Conservation (phyloP, 164 flowering plant species). For the Saururus chinensis region DNA sequence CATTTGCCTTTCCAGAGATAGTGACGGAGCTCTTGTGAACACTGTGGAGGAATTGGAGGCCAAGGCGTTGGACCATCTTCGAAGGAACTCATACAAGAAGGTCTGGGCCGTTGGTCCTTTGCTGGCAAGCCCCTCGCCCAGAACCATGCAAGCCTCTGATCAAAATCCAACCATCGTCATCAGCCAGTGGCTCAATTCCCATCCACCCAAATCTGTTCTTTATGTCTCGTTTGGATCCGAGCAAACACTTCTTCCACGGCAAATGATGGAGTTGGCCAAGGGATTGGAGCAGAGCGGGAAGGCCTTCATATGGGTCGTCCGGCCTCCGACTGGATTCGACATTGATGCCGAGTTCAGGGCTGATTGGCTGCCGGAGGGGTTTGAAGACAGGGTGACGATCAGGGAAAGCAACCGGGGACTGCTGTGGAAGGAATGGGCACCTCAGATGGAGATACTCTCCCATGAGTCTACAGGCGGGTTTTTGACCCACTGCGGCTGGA, state of each 20-base stretch:
- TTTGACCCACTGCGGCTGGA: slow-evolving; percentile 52
- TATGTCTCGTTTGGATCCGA: slow-evolving; percentile 3
- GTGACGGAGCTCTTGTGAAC: background rate
- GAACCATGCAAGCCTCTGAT: too few species aligned
- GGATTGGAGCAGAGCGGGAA: slow-evolving; percentile 4
- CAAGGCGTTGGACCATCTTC: background rate
- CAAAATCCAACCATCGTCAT: background rate
- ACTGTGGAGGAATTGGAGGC: background rate
- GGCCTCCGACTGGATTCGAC: background rate
- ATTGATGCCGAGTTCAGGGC: background rate
- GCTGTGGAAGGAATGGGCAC: slow-evolving; percentile 39
- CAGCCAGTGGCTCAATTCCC: slow-evolving; percentile 3
- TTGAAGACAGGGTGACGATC: background rate
- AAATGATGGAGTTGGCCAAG: slow-evolving; percentile 5
- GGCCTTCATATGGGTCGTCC: slow-evolving; percentile 5
- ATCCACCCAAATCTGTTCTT: slow-evolving; percentile 5
- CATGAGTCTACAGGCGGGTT: slow-evolving; percentile 37
- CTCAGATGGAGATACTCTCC: slow-evolving; percentile 35
- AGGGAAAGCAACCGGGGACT: slow-evolving; percentile 18
- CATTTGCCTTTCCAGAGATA: background rate
- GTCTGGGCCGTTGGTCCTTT: background rate
- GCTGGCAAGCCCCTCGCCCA: background rate
- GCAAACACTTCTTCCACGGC: background rate
- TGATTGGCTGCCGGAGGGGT: slow-evolving; percentile 1
- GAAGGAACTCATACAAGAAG: background rate